phyloP scores from a whole-genome alignment of 2,329 filamentous ascomycete species.

The Volutella citrinella region DNA sequence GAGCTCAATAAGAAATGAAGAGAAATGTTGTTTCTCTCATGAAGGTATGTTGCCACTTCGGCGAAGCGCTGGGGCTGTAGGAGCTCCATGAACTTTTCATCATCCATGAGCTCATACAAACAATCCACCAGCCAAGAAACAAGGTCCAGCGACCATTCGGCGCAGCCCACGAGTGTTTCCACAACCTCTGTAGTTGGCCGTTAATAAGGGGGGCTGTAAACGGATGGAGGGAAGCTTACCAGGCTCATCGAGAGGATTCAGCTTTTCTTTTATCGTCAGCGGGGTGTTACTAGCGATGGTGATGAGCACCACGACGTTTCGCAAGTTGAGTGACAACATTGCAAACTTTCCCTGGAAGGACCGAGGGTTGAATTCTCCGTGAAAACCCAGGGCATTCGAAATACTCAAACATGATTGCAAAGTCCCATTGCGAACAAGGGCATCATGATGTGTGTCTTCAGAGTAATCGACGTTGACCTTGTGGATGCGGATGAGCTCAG shows the following conservation, averaged over 20 bases:
- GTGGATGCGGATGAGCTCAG: slow-evolving; percentile 65
- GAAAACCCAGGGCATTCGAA: slow-evolving; percentile 74
- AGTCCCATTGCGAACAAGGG: slow-evolving; percentile 67
- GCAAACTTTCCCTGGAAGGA: slow-evolving; percentile 71
- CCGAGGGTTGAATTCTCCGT: slow-evolving; percentile 58
- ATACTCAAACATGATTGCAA: slow-evolving; percentile 77
- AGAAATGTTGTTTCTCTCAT: slow-evolving; percentile 53
- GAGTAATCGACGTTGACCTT: slow-evolving; percentile 79
- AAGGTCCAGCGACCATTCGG: slow-evolving; percentile 76
- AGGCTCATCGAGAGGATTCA: slow-evolving; percentile 60
- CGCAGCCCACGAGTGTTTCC: slow-evolving; percentile 68
- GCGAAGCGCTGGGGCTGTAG: slow-evolving; percentile 45
- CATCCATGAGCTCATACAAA: slow-evolving; percentile 54
- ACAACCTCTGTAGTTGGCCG: slow-evolving; percentile 57
- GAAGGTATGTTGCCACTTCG: slow-evolving; percentile 51
- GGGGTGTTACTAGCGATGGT: slow-evolving; percentile 60
- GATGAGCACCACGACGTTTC: slow-evolving; percentile 66
- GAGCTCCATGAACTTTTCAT: slow-evolving; percentile 48
- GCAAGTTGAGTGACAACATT: slow-evolving; percentile 70
- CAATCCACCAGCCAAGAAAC: slow-evolving; percentile 60
- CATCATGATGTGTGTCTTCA: slow-evolving; percentile 68
- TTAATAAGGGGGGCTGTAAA: slow-evolving; percentile 4
- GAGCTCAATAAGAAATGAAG: slow-evolving; percentile 69
- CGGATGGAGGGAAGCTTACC: slow-evolving; percentile 25
- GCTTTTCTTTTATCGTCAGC: slow-evolving; percentile 50